Evolutionary conservation across 208 protist genomes (phyloP), one percentile per base, ranked within the genome.

Genomic region (Wallacemonas collosoma): DNA sequence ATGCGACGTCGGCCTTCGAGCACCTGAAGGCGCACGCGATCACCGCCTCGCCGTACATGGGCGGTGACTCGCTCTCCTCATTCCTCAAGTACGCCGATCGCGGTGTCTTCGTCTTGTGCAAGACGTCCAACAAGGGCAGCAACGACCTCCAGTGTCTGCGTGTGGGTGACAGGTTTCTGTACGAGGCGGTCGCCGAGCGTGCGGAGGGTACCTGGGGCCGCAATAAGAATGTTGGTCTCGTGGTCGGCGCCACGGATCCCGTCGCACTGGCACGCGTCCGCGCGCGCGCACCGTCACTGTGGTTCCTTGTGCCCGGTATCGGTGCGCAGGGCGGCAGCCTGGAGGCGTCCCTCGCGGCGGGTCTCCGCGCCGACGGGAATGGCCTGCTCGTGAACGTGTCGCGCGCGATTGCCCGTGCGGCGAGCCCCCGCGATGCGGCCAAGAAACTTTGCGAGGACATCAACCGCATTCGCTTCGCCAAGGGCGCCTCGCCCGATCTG

Each of bases 61-160:
- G 91, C 65, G 80, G 81, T 1, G 91, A 96, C 78, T 93, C 86
- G 44, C 85, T 96, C 3, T 63, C 81, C 41, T 83, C 91, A 39
- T 96, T 96, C 73, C 75, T 96, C 63, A 78, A 89, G 66, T 89
- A 92, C 77, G 56, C 82, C 26, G 83, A 90, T 47, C 82, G 85
- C 48, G 91, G 87, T 15, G 88, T 96, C 4, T 96, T 96, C 77
- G 79, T 94, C 12, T 82, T 96, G 8, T 96, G 91, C 77, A 96
- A 96, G 75, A 96, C 91, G 11, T 94, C 89, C 17, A 96, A 96
- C 84, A 93, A 90, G 77, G 86, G 91, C 75, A 92, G 86, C 81
- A 82, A 90, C 78, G 91, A 96, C 57, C 73, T 96, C 39, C 91
- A 96, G 72, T 85, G 83, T 61, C 81, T 96, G 40, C 75, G 78